Evolutionary conservation across 1,284 basidiomycete genomes (phyloP).

Genomic region (Moesziomyces antarcticus): DNA sequence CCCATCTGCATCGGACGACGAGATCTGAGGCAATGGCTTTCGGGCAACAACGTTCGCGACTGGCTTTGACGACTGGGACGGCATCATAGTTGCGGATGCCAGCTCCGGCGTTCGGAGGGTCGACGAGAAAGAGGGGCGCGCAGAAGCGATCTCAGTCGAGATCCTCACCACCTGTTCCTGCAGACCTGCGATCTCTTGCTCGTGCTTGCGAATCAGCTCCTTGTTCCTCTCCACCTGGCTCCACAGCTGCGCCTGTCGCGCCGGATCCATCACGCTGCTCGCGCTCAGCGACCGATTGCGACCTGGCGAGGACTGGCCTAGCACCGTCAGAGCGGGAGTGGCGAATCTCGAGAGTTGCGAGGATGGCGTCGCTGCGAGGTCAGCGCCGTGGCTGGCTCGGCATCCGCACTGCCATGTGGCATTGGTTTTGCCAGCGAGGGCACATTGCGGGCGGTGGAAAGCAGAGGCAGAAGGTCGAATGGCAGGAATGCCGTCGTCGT

Average conservation of each 20-base stretch:
- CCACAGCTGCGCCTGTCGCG: conserved; percentile 36
- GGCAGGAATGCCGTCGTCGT: conserved; percentile 31
- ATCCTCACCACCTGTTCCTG: conserved; percentile 37
- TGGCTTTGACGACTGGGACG: conserved; percentile 7
- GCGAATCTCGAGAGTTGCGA: not conserved
- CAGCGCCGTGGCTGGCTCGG: conserved; percentile 3
- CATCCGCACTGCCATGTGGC: conserved; percentile 51
- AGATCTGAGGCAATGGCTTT: conserved; percentile 7
- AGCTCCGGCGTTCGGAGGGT: conserved; percentile 7
- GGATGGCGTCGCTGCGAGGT: not conserved
- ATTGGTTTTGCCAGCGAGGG: conserved; percentile 38
- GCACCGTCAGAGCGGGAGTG: not conserved
- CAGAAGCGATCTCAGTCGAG: conserved; percentile 32
- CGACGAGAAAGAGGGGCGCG: conserved; percentile 26
- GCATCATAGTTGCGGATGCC: conserved; percentile 4
- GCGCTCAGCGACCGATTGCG: conserved; percentile 26
- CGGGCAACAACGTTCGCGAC: not conserved
- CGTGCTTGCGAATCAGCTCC: conserved; percentile 34
- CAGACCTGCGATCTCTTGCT: conserved; percentile 33
- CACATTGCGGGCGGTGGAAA: conserved; percentile 35
- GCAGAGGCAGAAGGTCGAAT: conserved; percentile 36
- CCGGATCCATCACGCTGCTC: conserved; percentile 17
- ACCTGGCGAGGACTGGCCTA: conserved; percentile 11
- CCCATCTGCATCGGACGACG: conserved; percentile 1
- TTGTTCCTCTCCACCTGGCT: conserved; percentile 33